Percentiles rank a stretch among this genome's conserved stretches.
phyloP scores from a whole-genome alignment of 208 protist species.

The Acanthamoeba rhysodes region DNA sequence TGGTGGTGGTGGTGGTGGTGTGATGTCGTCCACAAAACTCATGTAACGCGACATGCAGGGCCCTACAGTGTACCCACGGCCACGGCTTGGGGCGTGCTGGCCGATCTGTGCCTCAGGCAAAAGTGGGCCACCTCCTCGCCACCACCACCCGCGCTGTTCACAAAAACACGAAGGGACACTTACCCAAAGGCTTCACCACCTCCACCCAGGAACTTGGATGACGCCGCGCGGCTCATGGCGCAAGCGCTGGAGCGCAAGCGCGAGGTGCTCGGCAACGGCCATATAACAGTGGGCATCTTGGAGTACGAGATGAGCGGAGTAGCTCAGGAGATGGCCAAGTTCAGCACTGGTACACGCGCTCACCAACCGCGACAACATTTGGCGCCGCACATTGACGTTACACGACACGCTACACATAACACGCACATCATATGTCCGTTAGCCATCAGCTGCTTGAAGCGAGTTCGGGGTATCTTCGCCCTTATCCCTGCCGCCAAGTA shows the following conservation, averaged over 20 bases:
- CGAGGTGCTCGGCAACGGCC: neutral
- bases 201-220: neutral
- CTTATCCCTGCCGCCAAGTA: neutral
- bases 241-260: neutral
- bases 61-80: neutral
- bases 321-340: neutral
- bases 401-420: neutral
- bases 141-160: neutral
- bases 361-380: neutral
- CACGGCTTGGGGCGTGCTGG: neutral
- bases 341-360: neutral
- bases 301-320: conserved; percentile 27
- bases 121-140: neutral
- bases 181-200: too few species aligned
- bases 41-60: neutral
- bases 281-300: neutral
- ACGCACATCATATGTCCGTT: too few species aligned
- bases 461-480: neutral
- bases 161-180: too few species aligned
- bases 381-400: neutral
- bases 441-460: neutral
- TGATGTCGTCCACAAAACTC: neutral
- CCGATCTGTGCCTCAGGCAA: neutral
- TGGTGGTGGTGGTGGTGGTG: neutral
- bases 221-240: neutral